Percentiles rank a stretch among this genome's conserved stretches.
These are phyloP conservation scores for Aureococcus anophagefferens DNA, from an alignment of 108 stramenopile genomes.

Conservation along the genomic window DNA sequence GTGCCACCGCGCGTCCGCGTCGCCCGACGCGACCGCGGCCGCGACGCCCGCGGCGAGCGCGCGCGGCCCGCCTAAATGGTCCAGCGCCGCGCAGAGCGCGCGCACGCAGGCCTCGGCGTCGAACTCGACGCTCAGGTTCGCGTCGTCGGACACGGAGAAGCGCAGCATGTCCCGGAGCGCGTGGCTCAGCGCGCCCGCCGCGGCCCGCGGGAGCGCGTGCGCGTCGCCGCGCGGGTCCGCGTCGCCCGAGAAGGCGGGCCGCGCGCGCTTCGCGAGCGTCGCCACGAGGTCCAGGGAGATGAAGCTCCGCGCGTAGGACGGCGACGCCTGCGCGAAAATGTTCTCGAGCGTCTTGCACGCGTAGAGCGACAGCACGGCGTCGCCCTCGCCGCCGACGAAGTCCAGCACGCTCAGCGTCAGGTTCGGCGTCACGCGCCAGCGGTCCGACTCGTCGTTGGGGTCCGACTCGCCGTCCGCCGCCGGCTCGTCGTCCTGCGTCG, in stretches of 20 bases:
- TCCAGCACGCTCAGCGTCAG: too few relatives aligned
- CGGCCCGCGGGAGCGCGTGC: not conserved
- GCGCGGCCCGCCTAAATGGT: too few relatives aligned
- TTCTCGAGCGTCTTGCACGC: not conserved
- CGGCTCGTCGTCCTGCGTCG: not conserved
- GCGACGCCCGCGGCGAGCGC: too few relatives aligned
- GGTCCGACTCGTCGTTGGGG: not conserved
- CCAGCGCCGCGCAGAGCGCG: not conserved
- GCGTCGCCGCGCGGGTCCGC: too few relatives aligned
- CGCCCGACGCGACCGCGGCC: not conserved
- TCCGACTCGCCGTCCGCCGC: not conserved
- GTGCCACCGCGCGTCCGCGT: not conserved
- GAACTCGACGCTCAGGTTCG: too few relatives aligned
- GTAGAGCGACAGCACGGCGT: not conserved
- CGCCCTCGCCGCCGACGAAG: not conserved
- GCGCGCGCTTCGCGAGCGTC: not conserved
- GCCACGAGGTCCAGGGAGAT: not conserved
- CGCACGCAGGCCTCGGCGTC: not conserved
- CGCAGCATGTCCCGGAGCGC: not conserved
- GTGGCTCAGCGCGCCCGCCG: not conserved
- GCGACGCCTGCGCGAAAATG: not conserved
- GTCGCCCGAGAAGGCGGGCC: too few relatives aligned
- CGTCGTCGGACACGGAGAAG: too few relatives aligned
- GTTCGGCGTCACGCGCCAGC: too few relatives aligned
- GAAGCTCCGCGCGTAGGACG: not conserved